These are phyloP conservation scores for Xylaria telfairii DNA, from an alignment of 495 filamentous ascomycete species.

Conservation along the genomic window DNA sequence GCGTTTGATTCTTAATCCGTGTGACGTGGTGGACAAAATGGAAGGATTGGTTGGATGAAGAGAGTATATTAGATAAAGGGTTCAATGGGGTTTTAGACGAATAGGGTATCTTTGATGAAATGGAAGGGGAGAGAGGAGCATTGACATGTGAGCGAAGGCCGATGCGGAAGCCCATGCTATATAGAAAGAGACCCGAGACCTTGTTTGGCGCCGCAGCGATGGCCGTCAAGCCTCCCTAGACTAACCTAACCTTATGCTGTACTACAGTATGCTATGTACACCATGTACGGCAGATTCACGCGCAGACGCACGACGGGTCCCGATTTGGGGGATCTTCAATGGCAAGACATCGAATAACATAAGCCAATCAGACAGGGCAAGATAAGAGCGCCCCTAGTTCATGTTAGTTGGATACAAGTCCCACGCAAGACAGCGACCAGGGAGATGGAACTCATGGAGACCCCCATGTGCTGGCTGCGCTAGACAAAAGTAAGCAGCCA, in stretches of 20 bases:
- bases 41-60: not conserved
- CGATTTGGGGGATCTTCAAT: constrained; percentile 21
- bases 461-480: constrained; percentile 8
- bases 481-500: constrained; percentile 12
- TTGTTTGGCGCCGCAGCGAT: constrained; percentile 1
- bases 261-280: not conserved
- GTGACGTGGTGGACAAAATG: not conserved
- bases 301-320: constrained; percentile 15
- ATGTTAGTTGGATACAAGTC: constrained; percentile 21
- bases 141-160: constrained; percentile 14
- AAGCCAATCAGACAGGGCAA: constrained; percentile 17
- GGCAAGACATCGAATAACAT: constrained; percentile 10
- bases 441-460: constrained; percentile 4
- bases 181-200: constrained; percentile 8
- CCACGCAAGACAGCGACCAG: constrained; percentile 22
- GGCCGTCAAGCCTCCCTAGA: constrained; percentile 3
- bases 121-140: constrained; percentile 2
- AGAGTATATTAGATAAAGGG: not conserved
- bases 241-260: constrained; percentile 10
- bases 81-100: not conserved
- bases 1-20: not conserved
- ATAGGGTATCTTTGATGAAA: not conserved
- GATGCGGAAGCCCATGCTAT: constrained; percentile 19
- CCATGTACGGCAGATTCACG: not conserved
- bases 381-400: constrained; percentile 1